phyloP scores from a whole-genome alignment of 164 flowering plant genomes.

The Euptelea pleiosperma region DNA sequence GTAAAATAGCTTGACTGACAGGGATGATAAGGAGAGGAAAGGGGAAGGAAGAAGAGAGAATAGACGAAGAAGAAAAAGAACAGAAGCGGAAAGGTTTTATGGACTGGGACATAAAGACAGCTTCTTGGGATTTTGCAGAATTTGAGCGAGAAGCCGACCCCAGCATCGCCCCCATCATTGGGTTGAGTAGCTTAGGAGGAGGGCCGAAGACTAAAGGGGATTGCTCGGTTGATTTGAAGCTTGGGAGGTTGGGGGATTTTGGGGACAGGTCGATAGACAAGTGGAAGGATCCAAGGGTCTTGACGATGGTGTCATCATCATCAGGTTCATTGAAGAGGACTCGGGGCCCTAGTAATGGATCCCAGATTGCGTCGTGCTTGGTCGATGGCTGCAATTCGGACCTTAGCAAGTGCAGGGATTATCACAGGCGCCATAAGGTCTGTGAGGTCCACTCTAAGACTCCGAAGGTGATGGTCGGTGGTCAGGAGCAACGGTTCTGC shows the following conservation, averaged over 20 bases:
- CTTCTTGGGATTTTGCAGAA: constrained; percentile 49
- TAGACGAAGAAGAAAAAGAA: constrained; percentile 3
- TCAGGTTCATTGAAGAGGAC: constrained; percentile 58
- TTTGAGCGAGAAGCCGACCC: constrained; percentile 31
- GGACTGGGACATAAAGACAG: constrained; percentile 61
- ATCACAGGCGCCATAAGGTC: constrained; percentile 82
- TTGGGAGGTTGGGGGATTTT: constrained; percentile 42
- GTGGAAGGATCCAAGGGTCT: constrained; percentile 26
- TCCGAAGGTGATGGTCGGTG: constrained; percentile 56
- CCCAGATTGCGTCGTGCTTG: constrained; percentile 46
- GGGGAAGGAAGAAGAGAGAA: not conserved
- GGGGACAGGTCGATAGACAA: constrained; percentile 19
- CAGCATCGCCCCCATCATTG: constrained; percentile 21
- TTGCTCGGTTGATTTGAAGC: constrained; percentile 61
- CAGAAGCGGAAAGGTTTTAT: constrained; percentile 24
- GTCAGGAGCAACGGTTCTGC: constrained; percentile 74
- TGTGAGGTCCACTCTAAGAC: constrained; percentile 83
- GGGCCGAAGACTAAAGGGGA: constrained; percentile 19
- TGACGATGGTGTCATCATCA: constrained; percentile 26
- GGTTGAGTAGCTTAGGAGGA: constrained; percentile 30
- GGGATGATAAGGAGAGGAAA: constrained; percentile 7
- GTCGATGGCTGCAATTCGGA: constrained; percentile 80
- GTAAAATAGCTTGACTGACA: constrained; percentile 8
- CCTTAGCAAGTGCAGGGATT: constrained; percentile 73
- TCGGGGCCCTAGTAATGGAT: constrained; percentile 35